These are phyloP conservation scores for Akanthomyces dipterigenus DNA, from an alignment of 2,329 filamentous ascomycete species.

Conservation along the genomic window DNA sequence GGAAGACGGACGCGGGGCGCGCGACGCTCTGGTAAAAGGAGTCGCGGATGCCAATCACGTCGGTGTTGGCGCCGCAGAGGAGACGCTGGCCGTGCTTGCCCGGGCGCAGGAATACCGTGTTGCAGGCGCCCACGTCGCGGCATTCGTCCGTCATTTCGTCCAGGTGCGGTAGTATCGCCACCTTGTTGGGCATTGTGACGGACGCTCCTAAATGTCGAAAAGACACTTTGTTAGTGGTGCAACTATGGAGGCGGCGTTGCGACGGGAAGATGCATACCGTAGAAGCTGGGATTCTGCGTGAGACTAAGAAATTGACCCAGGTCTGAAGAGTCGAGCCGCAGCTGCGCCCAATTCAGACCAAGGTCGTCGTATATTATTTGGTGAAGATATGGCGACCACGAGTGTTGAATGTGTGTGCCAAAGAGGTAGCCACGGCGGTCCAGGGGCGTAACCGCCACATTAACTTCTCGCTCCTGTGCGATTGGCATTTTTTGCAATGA, in stretches of 20 bases:
- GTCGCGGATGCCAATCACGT: conserved; percentile 71
- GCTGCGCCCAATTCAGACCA: conserved; percentile 43
- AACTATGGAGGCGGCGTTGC: neutral
- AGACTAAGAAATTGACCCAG: conserved; percentile 44
- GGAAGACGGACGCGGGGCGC: conserved; percentile 39
- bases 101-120: conserved; percentile 64
- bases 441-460: conserved; percentile 21
- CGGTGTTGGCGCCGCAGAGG: conserved; percentile 72
- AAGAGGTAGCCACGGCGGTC: conserved; percentile 49
- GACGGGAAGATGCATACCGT: conserved; percentile 38
- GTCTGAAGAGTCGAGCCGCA: conserved; percentile 45
- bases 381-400: conserved; percentile 50
- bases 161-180: conserved; percentile 65
- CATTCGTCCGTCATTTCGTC: conserved; percentile 69
- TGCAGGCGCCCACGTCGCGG: conserved; percentile 67
- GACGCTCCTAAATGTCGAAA: conserved; percentile 45
- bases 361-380: conserved; percentile 45
- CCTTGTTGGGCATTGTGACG: conserved; percentile 81
- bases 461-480: neutral
- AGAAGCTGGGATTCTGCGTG: conserved; percentile 51
- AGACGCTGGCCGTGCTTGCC: conserved; percentile 38
- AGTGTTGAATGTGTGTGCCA: conserved; percentile 49
- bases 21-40: conserved; percentile 55
- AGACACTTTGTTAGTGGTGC: neutral
- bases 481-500: neutral